phyloP scores from a whole-genome alignment of 2,329 filamentous ascomycete species.

The Colletotrichum tofieldiae region DNA sequence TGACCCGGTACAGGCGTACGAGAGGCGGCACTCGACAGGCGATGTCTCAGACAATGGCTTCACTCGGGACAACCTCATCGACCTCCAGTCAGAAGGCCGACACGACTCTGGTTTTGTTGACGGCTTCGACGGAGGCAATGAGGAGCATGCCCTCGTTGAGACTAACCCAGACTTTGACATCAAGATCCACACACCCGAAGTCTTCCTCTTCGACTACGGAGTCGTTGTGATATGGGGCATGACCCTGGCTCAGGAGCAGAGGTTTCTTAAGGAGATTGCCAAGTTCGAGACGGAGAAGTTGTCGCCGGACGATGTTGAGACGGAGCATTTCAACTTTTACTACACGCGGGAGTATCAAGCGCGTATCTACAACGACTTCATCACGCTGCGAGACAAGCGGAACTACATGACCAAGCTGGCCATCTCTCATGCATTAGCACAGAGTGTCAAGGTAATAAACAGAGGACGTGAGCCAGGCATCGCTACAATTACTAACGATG shows the following conservation, averaged over 20 bases:
- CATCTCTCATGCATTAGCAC: constrained; percentile 94
- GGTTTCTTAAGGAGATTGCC: constrained; percentile 92
- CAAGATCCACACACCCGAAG: constrained; percentile 90
- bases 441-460: constrained; percentile 85
- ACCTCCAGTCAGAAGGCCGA: constrained; percentile 65
- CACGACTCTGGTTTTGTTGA: constrained; percentile 52
- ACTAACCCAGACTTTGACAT: constrained; percentile 84
- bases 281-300: constrained; percentile 96
- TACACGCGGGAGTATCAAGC: constrained; percentile 98
- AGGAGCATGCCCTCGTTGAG: constrained; percentile 55
- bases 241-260: constrained; percentile 89
- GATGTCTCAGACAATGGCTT: constrained; percentile 72
- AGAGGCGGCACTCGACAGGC: constrained; percentile 83
- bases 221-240: constrained; percentile 99
- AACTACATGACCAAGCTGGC: constrained; percentile 99
- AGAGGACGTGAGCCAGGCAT: background rate
- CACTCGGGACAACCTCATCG: constrained; percentile 75
- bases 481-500: background rate
- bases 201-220: constrained; percentile 97
- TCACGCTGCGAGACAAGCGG: constrained; percentile 91
- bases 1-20: constrained; percentile 64
- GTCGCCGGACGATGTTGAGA: constrained; percentile 89
- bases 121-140: constrained; percentile 47
- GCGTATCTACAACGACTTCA: constrained; percentile 99
- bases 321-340: constrained; percentile 99